A percentile compares a stretch with the other conserved stretches of the same genome.
These are phyloP conservation scores for Naganishia sp. DNA, from an alignment of 1,284 basidiomycete species.

Conservation along the genomic window DNA sequence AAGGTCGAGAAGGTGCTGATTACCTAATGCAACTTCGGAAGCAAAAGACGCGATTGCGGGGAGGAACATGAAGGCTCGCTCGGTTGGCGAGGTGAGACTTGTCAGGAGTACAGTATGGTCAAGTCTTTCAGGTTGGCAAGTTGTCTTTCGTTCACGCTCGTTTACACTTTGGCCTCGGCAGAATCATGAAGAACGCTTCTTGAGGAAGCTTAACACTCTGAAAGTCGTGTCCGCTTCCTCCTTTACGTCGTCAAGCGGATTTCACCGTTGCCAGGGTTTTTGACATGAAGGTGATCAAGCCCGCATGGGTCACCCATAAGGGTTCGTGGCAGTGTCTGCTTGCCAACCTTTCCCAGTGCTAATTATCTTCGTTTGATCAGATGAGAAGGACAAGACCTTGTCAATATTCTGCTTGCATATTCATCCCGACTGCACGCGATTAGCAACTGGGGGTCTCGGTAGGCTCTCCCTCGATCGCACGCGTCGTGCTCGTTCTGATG, in stretches of 20 bases:
- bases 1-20: conserved; percentile 14
- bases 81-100: too few relatives aligned
- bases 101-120: too few relatives aligned
- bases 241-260: background rate
- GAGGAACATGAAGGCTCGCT: background rate
- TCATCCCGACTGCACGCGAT: conserved; percentile 91
- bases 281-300: conserved; percentile 52
- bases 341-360: background rate
- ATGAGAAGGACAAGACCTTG: conserved; percentile 65
- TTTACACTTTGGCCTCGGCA: background rate
- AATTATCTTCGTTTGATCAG: conserved; percentile 26
- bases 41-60: background rate
- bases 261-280: background rate
- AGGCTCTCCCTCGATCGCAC: conserved; percentile 26
- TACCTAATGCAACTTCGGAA: background rate
- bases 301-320: conserved; percentile 53
- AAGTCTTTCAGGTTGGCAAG: too few relatives aligned
- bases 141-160: too few relatives aligned
- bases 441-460: conserved; percentile 89
- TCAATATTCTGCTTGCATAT: conserved; percentile 92
- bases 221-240: background rate
- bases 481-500: background rate
- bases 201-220: too few relatives aligned
- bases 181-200: background rate
- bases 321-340: conserved; percentile 34